Conservation (phyloP, 441 rosid genomes). For the California macrophylla region DNA sequence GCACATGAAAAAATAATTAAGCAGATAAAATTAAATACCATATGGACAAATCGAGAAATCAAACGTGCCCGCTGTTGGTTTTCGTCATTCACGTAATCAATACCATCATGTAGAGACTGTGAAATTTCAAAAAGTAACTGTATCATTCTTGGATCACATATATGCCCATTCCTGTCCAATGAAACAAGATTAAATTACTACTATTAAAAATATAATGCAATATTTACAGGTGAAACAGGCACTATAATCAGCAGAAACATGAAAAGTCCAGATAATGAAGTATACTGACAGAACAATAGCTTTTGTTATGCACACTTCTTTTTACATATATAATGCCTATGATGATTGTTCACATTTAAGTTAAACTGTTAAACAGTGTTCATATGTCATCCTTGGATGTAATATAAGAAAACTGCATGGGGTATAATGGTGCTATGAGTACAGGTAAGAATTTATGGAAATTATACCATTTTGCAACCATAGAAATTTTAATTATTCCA, state of each 20-base stretch:
- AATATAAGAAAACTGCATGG: not conserved
- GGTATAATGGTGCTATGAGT: not conserved
- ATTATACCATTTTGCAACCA: not conserved
- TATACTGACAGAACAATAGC: not conserved
- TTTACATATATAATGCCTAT: not conserved
- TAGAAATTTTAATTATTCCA: not conserved
- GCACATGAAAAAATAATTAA: conserved; percentile 3
- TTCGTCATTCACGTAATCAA: conserved; percentile 54
- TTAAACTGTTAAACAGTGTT: not conserved
- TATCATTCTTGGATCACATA: conserved; percentile 47
- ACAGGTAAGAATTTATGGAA: not conserved
- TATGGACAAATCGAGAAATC: conserved; percentile 62
- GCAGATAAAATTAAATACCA: conserved; percentile 36
- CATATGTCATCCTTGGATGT: not conserved
- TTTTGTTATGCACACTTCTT: not conserved
- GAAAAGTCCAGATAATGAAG: conserved; percentile 3
- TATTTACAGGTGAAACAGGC: conserved; percentile 10
- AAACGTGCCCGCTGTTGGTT: conserved; percentile 47
- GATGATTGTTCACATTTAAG: not conserved
- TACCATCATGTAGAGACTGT: conserved; percentile 51
- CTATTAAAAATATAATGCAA: conserved; percentile 5
- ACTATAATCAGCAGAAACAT: conserved; percentile 7
- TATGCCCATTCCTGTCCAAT: conserved; percentile 47
- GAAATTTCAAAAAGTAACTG: conserved; percentile 69
- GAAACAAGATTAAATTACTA: conserved; percentile 18